These are phyloP conservation scores for Hericium erinaceus DNA, from an alignment of 768 basidiomycete genomes.

Conservation along the genomic window DNA sequence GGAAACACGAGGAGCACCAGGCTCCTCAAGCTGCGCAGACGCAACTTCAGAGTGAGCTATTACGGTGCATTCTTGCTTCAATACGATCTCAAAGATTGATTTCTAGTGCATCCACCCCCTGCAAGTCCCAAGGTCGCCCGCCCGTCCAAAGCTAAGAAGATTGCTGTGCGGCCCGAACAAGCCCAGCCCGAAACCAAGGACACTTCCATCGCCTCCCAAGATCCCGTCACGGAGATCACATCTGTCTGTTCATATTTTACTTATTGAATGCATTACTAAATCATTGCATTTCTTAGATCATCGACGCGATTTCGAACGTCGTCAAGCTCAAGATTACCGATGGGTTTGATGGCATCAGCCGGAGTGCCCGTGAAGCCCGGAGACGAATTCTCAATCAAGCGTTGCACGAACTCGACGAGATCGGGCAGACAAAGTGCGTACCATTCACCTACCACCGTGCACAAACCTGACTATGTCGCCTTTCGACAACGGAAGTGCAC, in stretches of 20 bases:
- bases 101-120: too few relatives aligned
- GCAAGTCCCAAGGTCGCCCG: too few relatives aligned
- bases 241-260: not conserved
- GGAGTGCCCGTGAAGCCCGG: conserved; percentile 3
- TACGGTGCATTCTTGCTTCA: too few relatives aligned
- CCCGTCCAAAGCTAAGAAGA: too few relatives aligned
- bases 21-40: too few relatives aligned
- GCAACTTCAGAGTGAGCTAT: too few relatives aligned
- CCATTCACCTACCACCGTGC: not conserved
- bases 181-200: too few relatives aligned
- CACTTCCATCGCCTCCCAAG: too few relatives aligned
- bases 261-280: not conserved
- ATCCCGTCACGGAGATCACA: too few relatives aligned
- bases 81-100: too few relatives aligned
- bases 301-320: conserved; percentile 7
- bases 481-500: not conserved
- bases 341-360: conserved; percentile 10
- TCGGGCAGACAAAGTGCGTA: conserved; percentile 10
- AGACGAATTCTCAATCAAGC: conserved; percentile 8
- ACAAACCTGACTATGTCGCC: not conserved
- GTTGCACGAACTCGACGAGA: conserved; percentile 2
- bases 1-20: too few relatives aligned
- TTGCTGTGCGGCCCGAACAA: too few relatives aligned
- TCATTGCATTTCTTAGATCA: not conserved
- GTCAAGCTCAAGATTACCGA: conserved; percentile 5